Evolutionary conservation across 306 rosid species (phyloP).

Genomic region (Vigna radiata): DNA sequence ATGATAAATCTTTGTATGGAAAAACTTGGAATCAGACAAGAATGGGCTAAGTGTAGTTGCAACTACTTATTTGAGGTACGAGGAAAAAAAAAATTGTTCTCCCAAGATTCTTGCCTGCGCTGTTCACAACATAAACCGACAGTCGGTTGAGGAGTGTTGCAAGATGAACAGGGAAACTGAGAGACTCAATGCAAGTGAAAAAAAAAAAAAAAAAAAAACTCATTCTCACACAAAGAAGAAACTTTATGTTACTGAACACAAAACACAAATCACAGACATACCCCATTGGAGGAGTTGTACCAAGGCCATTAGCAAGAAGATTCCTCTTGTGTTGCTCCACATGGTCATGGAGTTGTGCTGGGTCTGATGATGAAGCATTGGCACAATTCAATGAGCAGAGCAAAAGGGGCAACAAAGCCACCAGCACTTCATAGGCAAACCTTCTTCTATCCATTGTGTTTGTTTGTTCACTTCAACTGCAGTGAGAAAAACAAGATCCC

Average conservation of each 20-base stretch:
- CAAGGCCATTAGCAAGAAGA: constrained; percentile 87
- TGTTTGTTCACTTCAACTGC: constrained; percentile 22
- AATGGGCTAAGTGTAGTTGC: neutral
- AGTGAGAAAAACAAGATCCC: constrained; percentile 2
- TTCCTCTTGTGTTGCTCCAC: constrained; percentile 55
- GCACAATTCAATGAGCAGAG: constrained; percentile 22
- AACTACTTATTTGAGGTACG: neutral
- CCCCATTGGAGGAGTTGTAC: constrained; percentile 96
- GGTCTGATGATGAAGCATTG: constrained; percentile 47
- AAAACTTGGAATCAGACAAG: neutral
- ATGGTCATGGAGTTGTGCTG: neutral
- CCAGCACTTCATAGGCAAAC: constrained; percentile 10
- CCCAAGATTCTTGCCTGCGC: constrained; percentile 5
- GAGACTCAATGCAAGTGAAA: neutral
- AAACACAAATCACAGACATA: constrained; percentile 34
- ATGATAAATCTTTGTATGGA: constrained; percentile 6
- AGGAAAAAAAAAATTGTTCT: neutral
- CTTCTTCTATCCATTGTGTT: constrained; percentile 41
- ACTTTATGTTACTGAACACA: neutral
- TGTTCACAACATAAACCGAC: neutral
- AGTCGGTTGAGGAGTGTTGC: neutral
- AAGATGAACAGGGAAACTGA: neutral
- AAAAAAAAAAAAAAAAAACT: neutral
- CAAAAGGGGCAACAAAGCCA: constrained; percentile 41
- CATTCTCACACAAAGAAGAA: neutral